These are phyloP conservation scores for Solioccasus polychromus DNA, from an alignment of 768 basidiomycete species.

Conservation along the genomic window DNA sequence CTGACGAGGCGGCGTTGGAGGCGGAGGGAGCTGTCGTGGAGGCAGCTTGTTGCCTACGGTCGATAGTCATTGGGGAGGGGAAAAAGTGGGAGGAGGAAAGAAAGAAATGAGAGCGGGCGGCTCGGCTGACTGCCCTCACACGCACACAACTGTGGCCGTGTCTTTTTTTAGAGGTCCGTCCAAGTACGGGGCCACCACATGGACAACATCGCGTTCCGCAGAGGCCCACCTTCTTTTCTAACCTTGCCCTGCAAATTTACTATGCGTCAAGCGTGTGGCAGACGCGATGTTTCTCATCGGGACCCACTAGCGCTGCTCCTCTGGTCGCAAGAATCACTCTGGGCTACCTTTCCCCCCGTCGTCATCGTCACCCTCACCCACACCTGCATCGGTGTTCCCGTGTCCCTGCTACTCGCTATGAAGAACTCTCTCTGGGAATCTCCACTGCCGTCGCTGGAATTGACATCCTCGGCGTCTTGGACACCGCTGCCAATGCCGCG, in stretches of 20 bases:
- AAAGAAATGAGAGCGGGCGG: neutral
- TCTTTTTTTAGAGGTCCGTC: conserved; percentile 21
- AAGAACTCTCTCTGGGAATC: too few relatives aligned
- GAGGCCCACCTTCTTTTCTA: too few relatives aligned
- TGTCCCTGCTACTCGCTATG: too few relatives aligned
- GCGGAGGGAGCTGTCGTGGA: neutral
- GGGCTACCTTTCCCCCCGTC: too few relatives aligned
- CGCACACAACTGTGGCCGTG: neutral
- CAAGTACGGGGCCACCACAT: too few relatives aligned
- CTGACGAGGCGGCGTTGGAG: neutral
- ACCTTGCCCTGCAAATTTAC: too few relatives aligned
- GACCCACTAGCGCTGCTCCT: too few relatives aligned
- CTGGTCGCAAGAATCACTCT: conserved; percentile 29
- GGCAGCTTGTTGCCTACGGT: conserved; percentile 25
- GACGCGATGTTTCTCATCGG: too few relatives aligned
- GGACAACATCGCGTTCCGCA: too few relatives aligned
- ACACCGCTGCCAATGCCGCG: neutral
- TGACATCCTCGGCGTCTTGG: conserved; percentile 21
- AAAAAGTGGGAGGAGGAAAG: neutral
- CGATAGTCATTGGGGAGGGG: conserved; percentile 10
- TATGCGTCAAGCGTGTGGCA: too few relatives aligned
- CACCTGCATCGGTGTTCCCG: too few relatives aligned
- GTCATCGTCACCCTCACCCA: too few relatives aligned
- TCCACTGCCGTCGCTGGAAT: conserved; percentile 35
- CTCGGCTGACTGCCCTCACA: conserved; percentile 15